Evolutionary conservation across 2,329 filamentous ascomycete species (phyloP).

Genomic region (Clarireedia paspali): DNA sequence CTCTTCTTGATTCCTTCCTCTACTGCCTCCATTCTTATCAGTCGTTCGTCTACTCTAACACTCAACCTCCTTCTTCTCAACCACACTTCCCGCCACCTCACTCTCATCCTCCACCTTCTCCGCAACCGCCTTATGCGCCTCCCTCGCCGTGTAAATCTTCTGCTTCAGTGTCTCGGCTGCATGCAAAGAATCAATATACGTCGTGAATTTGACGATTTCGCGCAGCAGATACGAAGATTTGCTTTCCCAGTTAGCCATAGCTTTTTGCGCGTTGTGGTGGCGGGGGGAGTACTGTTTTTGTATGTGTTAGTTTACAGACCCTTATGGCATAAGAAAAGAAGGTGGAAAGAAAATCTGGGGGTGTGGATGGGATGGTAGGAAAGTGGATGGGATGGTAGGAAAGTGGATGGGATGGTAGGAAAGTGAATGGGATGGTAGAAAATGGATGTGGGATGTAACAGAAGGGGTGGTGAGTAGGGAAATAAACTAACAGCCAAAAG

Average conservation of each 20-base stretch:
- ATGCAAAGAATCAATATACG: constrained; percentile 81
- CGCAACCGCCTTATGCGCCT: constrained; percentile 23
- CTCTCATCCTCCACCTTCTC: constrained; percentile 17
- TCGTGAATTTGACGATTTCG: constrained; percentile 95
- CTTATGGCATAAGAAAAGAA: neutral
- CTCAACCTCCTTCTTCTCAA: too few species aligned
- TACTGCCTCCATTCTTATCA: too few species aligned
- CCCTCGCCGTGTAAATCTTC: constrained; percentile 57
- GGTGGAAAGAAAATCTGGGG: neutral
- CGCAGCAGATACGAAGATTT: constrained; percentile 86
- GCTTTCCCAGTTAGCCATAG: constrained; percentile 95
- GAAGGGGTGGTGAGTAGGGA: neutral
- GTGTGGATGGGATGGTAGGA: too few species aligned
- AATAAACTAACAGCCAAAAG: constrained; percentile 57
- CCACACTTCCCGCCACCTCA: constrained; percentile 10
- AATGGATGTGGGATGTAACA: neutral
- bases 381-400: neutral
- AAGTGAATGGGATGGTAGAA: neutral
- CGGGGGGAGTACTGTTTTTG: constrained; percentile 64
- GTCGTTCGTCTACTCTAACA: too few species aligned
- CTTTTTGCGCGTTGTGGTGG: constrained; percentile 70
- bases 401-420: too few species aligned
- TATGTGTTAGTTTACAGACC: neutral
- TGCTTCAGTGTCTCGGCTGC: constrained; percentile 62
- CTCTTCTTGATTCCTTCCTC: too few species aligned